Percentiles rank a stretch among this genome's conserved stretches.
Evolutionary conservation across 2,329 filamentous ascomycete species (phyloP).

Genomic region (Metarhizium anisopliae): DNA sequence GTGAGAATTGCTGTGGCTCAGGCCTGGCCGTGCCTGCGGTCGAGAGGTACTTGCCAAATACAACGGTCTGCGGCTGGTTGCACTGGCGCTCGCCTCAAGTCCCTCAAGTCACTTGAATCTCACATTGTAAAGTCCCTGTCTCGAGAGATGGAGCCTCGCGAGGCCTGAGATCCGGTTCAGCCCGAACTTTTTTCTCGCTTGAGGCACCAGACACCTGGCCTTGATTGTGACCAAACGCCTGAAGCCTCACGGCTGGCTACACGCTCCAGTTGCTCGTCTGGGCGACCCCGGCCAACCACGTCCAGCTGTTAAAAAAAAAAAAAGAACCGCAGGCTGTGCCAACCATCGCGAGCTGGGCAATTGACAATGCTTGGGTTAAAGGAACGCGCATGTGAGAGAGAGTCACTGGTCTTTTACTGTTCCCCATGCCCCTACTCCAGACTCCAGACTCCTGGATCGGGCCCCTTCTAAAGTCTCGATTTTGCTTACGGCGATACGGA

Average conservation of each 20-base stretch:
- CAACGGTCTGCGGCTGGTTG: background rate
- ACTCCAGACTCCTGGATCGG: background rate
- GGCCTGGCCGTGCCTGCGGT: background rate
- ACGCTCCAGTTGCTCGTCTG: background rate
- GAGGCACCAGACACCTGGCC: background rate
- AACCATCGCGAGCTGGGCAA: background rate
- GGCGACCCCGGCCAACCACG: background rate
- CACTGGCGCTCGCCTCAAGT: background rate
- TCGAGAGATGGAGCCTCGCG: background rate
- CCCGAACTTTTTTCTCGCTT: constrained; percentile 22
- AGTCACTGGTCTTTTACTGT: background rate
- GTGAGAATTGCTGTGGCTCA: background rate
- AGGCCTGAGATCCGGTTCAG: constrained; percentile 23
- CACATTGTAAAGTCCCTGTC: background rate
- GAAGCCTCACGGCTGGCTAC: background rate
- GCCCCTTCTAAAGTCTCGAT: too few species aligned
- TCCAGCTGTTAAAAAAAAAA: too few species aligned
- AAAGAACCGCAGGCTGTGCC: too few species aligned
- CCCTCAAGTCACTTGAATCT: background rate
- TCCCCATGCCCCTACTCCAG: background rate
- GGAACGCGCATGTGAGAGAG: too few species aligned
- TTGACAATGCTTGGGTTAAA: too few species aligned
- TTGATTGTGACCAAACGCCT: background rate
- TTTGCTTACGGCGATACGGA: too few species aligned
- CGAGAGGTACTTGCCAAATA: background rate